Evolutionary conservation across 257 asterid genomes (phyloP).

Genomic region (Verbena officinalis): DNA sequence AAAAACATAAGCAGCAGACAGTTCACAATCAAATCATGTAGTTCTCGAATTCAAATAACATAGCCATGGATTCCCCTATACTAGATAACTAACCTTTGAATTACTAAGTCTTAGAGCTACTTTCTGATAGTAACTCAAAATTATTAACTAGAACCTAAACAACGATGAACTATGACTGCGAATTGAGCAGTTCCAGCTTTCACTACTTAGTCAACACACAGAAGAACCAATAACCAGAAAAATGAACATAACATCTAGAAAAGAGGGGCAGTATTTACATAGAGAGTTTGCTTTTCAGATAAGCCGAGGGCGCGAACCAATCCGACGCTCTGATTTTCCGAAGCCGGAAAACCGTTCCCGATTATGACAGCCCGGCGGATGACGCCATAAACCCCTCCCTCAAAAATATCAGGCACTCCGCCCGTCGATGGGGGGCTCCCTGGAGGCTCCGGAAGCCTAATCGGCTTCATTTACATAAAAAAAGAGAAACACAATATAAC

Average conservation of each 20-base stretch:
- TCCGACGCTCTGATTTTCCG: slow-evolving; percentile 94
- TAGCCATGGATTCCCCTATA: slow-evolving; percentile 8
- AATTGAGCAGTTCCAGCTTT: neutral
- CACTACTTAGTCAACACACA: slow-evolving; percentile 9
- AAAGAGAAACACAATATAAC: neutral
- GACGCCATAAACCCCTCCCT: slow-evolving; percentile 73
- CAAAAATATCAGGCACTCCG: slow-evolving; percentile 84
- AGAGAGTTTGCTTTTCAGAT: slow-evolving; percentile 67
- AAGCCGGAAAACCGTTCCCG: slow-evolving; percentile 90
- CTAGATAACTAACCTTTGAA: slow-evolving; percentile 8
- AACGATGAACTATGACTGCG: neutral
- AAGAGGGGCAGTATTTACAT: slow-evolving; percentile 42
- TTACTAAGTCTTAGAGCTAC: slow-evolving; percentile 2
- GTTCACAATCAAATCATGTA: slow-evolving; percentile 27
- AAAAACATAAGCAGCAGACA: slow-evolving; percentile 30
- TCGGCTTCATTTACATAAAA: slow-evolving; percentile 70
- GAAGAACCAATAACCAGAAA: neutral
- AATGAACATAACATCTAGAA: neutral
- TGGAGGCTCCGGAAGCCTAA: slow-evolving; percentile 93
- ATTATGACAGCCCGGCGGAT: slow-evolving; percentile 86
- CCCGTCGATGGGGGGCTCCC: slow-evolving; percentile 67
- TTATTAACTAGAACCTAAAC: neutral
- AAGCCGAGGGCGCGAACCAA: slow-evolving; percentile 91
- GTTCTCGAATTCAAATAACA: slow-evolving; percentile 10
- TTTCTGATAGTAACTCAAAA: slow-evolving; percentile 3